A percentile compares a stretch with the other conserved stretches of the same genome.
Evolutionary conservation across 202 grass and related monocot species (phyloP).

Genomic region (Zoysia matrella): DNA sequence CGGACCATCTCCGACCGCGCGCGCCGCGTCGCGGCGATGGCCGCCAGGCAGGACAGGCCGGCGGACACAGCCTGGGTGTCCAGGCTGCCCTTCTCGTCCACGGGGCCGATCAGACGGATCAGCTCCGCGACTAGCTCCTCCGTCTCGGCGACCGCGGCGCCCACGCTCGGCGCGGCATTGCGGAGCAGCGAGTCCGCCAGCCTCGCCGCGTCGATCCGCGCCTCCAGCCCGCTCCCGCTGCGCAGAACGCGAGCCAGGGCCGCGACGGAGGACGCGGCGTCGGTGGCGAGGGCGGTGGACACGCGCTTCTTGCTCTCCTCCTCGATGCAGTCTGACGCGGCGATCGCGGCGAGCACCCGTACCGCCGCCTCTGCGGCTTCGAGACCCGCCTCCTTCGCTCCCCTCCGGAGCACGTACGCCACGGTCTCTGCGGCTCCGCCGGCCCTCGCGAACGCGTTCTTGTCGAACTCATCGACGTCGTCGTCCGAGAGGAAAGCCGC

Average conservation of each 20-base stretch:
- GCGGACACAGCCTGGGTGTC: slow-evolving; percentile 53
- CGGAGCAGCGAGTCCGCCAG: slow-evolving; percentile 59
- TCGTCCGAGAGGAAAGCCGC: slow-evolving; percentile 62
- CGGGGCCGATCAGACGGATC: slow-evolving; percentile 61
- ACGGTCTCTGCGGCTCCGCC: slow-evolving; percentile 47
- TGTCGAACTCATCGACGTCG: slow-evolving; percentile 83
- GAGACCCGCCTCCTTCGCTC: background rate
- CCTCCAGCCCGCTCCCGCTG: slow-evolving; percentile 30
- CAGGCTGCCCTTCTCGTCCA: slow-evolving; percentile 45
- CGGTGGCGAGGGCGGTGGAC: slow-evolving; percentile 35
- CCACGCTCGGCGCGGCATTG: slow-evolving; percentile 27
- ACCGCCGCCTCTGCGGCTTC: slow-evolving; percentile 51
- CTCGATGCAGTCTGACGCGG: slow-evolving; percentile 59
- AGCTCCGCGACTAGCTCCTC: slow-evolving; percentile 54
- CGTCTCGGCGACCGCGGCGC: slow-evolving; percentile 36
- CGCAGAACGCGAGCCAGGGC: slow-evolving; percentile 55
- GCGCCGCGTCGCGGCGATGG: slow-evolving; percentile 48
- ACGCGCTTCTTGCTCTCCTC: slow-evolving; percentile 56
- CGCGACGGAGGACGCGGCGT: slow-evolving; percentile 32
- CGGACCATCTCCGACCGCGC: slow-evolving; percentile 57
- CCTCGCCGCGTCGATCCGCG: slow-evolving; percentile 57
- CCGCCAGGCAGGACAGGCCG: slow-evolving; percentile 55
- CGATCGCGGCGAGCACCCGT: slow-evolving; percentile 55
- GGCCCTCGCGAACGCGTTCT: slow-evolving; percentile 59
- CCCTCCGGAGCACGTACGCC: slow-evolving; percentile 47